Percentiles rank a stretch among this genome's conserved stretches.
Conservation (phyloP, 176 grass and related monocot species). For the Lolium rigidum region DNA sequence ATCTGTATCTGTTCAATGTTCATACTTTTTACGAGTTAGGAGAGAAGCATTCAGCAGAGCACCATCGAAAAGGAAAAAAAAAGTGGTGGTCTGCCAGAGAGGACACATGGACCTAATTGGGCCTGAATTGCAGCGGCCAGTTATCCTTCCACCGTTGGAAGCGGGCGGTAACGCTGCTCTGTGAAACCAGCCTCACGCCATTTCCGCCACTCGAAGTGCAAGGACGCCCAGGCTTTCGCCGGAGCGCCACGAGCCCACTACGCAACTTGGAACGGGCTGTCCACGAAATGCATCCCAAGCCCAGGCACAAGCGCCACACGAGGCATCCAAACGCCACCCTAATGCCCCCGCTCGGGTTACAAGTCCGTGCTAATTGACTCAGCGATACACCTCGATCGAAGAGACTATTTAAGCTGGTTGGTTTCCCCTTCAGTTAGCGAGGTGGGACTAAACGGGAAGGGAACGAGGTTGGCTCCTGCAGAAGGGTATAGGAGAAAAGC, state of each 20-base stretch:
- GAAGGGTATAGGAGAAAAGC: background rate
- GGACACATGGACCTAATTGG: conserved; percentile 17
- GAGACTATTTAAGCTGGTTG: background rate
- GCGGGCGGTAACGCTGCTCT: conserved; percentile 57
- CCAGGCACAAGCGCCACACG: background rate
- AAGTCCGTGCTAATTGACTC: conserved; percentile 30
- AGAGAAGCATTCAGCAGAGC: no score
- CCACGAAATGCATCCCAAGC: background rate
- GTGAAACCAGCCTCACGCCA: conserved; percentile 48
- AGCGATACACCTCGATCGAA: background rate
- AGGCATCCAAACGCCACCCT: conserved; percentile 26
- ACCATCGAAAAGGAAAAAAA: background rate
- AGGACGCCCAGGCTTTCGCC: background rate
- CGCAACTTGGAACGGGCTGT: conserved; percentile 45
- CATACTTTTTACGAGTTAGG: no score
- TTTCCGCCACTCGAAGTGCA: conserved; percentile 16
- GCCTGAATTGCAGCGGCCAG: background rate
- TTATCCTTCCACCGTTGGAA: conserved; percentile 53
- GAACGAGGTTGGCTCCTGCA: background rate
- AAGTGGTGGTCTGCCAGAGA: background rate
- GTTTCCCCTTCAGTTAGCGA: background rate
- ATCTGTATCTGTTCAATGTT: no score
- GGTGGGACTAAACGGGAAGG: conserved; percentile 1
- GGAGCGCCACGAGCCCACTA: background rate
- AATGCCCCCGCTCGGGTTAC: conserved; percentile 30